phyloP scores from a whole-genome alignment of 2,329 filamentous ascomycete genomes.

The Colletotrichum falcatum region DNA sequence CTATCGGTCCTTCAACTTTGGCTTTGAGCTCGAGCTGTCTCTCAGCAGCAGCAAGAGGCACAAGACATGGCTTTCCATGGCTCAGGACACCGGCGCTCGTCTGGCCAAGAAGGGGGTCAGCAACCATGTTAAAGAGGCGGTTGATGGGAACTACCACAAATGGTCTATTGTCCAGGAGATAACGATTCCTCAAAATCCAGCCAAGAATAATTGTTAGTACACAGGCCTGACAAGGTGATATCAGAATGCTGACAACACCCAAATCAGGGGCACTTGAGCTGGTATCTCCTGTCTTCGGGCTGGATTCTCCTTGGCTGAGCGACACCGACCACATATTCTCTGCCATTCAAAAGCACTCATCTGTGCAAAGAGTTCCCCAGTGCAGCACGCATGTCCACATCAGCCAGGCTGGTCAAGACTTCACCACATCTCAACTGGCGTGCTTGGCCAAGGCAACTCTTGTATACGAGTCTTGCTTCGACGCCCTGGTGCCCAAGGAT shows the following conservation, averaged over 20 bases:
- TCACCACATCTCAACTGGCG: constrained; percentile 44
- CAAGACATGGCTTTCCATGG: constrained; percentile 50
- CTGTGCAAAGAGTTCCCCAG: constrained; percentile 44
- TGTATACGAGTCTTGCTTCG: constrained; percentile 51
- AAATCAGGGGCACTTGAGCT: constrained; percentile 49
- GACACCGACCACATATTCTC: constrained; percentile 50
- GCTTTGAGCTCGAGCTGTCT: constrained; percentile 54
- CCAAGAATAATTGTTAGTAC: constrained; percentile 49
- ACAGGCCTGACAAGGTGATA: too few species aligned
- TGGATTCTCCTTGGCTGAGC: constrained; percentile 46
- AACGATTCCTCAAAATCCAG: constrained; percentile 50
- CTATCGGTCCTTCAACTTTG: constrained; percentile 45
- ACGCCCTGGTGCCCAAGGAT: constrained; percentile 46
- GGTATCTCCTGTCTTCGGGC: constrained; percentile 52
- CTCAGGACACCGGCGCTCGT: constrained; percentile 49
- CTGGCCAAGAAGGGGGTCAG: constrained; percentile 49
- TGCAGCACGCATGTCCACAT: constrained; percentile 56
- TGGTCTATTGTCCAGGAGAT: constrained; percentile 55
- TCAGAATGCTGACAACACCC: not conserved
- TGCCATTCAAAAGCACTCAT: constrained; percentile 45
- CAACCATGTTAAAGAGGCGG: constrained; percentile 51
- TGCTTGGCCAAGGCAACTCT: constrained; percentile 49
- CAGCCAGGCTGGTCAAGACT: constrained; percentile 43
- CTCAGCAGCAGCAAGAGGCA: constrained; percentile 50
- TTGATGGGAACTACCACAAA: constrained; percentile 49